Conservation (phyloP, 1,284 basidiomycete genomes). For the Tremellales sp. region DNA sequence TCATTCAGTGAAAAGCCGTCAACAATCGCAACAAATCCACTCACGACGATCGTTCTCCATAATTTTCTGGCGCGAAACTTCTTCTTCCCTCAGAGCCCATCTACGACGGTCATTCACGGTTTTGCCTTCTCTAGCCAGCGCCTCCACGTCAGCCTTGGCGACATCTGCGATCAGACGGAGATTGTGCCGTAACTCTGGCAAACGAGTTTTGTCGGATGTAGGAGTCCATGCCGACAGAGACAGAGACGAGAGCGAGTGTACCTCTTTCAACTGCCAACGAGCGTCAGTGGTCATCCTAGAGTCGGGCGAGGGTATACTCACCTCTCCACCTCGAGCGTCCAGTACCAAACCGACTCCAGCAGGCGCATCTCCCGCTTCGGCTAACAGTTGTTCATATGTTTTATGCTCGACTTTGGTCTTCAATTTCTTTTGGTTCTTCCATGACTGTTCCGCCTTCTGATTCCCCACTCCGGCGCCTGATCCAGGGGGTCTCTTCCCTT, state of each 20-base stretch:
- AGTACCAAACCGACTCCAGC: conserved; percentile 77
- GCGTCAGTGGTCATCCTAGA: neutral
- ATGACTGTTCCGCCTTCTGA: conserved; percentile 30
- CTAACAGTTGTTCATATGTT: conserved; percentile 89
- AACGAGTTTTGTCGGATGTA: conserved; percentile 72
- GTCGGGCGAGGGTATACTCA: conserved; percentile 48
- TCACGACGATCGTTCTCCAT: conserved; percentile 53
- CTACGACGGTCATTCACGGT: conserved; percentile 72
- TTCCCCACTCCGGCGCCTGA: conserved; percentile 48
- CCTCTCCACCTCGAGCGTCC: conserved; percentile 88
- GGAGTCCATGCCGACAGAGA: conserved; percentile 77
- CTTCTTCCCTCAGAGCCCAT: conserved; percentile 59
- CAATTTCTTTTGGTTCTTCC: conserved; percentile 66
- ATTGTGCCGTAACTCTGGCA: conserved; percentile 96
- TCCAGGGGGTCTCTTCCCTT: conserved; percentile 55
- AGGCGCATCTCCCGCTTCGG: conserved; percentile 63
- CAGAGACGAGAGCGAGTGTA: conserved; percentile 74
- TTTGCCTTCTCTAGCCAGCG: conserved; percentile 83
- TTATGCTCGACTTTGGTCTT: conserved; percentile 86
- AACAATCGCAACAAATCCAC: conserved; percentile 9
- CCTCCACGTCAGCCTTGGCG: conserved; percentile 76
- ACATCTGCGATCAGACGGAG: conserved; percentile 77
- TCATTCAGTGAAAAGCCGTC: conserved; percentile 13
- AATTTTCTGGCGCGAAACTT: conserved; percentile 64
- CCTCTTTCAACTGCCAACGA: conserved; percentile 63